Base-by-base conservation (phyloP, 2,329 filamentous ascomycete genomes). In the Aspergillus ochraceus region DNA sequence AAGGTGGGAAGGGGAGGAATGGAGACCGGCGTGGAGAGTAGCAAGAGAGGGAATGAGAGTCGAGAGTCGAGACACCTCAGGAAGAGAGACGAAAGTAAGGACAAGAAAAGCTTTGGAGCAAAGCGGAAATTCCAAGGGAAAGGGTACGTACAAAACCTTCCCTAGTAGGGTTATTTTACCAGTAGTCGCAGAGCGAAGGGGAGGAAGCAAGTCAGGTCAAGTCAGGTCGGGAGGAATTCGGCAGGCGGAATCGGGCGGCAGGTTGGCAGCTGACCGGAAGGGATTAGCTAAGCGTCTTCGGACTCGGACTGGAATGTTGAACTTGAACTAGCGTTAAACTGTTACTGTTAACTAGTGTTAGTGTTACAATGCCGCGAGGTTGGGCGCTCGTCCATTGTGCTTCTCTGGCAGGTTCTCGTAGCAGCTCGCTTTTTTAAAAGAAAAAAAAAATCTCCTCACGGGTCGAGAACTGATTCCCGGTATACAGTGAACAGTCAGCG, bases 11-110 rank as follows among this genome's bases (percentile, higher is more conserved):
- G 57, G 62, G 52, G 61, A 66, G 59, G 66, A 70, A 70, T 66
- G 66, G 65, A 59, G 64, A 63, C 60, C 52, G 54, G 56, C 66
- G 66, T 67, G 65, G 68, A 68, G 64, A 64, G 64, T 12, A 36
- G 32, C 11, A 36, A 61, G 57, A 54, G 56, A 55, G 59, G 58
- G 49, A 52, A 61, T 53, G 60, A 56, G 39, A 58, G 26, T 29
- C 26, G 26, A 61, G 56, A 61, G 51, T 52, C 52, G 49, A 52
- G 42, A 20, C 42, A 46, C 42, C 42, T 59, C 58, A 52, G 58
- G 45, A 63, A 46, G 26, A 46, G 49, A 39, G 53, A 49, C 62
- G 42, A 26, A 58, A 49, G 58, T 36, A 49, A 46, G 50, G 52
- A 50, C 56, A 32, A 42, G 58, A 51, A 57, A 47, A 55, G 55